Evolutionary conservation across 495 filamentous ascomycete genomes (phyloP).

Genomic region (Penicillium bialowiezense): DNA sequence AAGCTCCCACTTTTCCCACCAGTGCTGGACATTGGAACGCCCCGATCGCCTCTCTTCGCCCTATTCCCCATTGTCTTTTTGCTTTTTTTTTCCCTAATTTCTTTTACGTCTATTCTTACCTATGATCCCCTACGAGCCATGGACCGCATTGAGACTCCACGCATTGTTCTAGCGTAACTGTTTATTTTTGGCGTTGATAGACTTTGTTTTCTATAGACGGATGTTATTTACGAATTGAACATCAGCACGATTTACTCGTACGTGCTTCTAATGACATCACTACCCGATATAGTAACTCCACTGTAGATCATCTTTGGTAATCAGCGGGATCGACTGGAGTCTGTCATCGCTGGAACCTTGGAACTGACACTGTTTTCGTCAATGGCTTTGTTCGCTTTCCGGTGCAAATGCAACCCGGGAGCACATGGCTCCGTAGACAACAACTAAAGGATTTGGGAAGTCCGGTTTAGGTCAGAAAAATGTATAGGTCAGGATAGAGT

Average conservation of each 20-base stretch:
- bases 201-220: slow-evolving; percentile 20
- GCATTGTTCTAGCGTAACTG: background rate
- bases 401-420: background rate
- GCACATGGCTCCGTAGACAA: background rate
- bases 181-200: slow-evolving; percentile 23
- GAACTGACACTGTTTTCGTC: background rate
- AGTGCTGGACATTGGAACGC: slow-evolving; percentile 4
- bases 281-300: background rate
- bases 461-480: too few species aligned
- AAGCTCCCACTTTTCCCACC: background rate
- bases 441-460: too few species aligned
- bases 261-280: slow-evolving; percentile 8
- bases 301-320: slow-evolving; percentile 1
- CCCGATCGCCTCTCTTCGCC: background rate
- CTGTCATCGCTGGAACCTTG: too few species aligned
- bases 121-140: background rate
- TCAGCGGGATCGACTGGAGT: background rate
- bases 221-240: slow-evolving; percentile 9
- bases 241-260: slow-evolving; percentile 19
- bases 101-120: too few species aligned
- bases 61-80: background rate
- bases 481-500: background rate
- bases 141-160: background rate
- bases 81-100: background rate
- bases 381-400: background rate